Base-by-base conservation (phyloP, 345 rosid species). In the Gossypium sturtianum region DNA sequence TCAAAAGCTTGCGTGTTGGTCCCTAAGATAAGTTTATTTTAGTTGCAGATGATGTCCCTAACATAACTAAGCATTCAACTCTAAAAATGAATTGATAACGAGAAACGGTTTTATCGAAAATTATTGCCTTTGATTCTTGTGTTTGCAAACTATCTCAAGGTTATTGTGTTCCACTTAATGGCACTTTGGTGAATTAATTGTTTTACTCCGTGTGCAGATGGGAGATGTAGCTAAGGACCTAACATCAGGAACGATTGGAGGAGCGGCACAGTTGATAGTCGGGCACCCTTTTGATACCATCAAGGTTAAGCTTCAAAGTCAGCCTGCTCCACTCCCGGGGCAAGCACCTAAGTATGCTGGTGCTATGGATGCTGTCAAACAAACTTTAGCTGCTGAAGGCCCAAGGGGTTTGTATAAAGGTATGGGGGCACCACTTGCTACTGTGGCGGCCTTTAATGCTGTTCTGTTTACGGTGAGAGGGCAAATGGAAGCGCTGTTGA, bases 261-360 rank as follows among this genome's bases (percentile, higher is more conserved):
- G 99, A 70, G 99, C 90, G 9, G 97, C 98, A 38, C 98, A 93
- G 70, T 78, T 95, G 80, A 72, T 95, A 41, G 79, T 78, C 16
- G 99, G 99, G 8, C 99, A 95, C 83, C 99, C 99, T 11, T 95
- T 95, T 73, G 99, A 95, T 78, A 95, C 99, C 38, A 89, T 95
- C 86, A 95, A 95, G 84, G 99, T 95, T 80, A 95, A 95, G 87
- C 99, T 95, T 71, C 99, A 95, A 80, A 95, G 99, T 85, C 98
- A 93, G 84, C 94, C 93, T 15, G 73, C 83, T 83, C 89, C 97
- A 25, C 75, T 83, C 25, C 94, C 94, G 0, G 98, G 98, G 69
- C 97, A 90, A 65, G 79, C 87, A 74, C 95, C 85, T 19, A 93
- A 87, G 79, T 96, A 76, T 77, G 72, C 85, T 0, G 94, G 97